A percentile compares a stretch with the other conserved stretches of the same genome.
These are phyloP conservation scores for Rhipidocladum racemiflorum DNA, from an alignment of 176 grass and related monocot species.

Conservation along the genomic window DNA sequence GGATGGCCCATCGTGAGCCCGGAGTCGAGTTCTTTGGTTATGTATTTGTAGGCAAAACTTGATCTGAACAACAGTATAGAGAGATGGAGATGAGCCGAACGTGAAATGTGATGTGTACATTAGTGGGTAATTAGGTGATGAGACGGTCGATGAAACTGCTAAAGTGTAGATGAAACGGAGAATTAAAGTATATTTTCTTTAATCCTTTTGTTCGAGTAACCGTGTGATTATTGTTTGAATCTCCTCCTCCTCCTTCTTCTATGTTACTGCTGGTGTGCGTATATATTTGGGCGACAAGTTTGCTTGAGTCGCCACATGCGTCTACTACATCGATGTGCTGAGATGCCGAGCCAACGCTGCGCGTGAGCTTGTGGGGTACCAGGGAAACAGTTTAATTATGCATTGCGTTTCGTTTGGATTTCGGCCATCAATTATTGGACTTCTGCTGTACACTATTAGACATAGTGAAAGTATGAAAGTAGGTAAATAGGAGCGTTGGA, in stretches of 20 bases:
- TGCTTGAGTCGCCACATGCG: background rate
- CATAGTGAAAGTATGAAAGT: too few species aligned
- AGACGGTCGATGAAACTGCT: background rate
- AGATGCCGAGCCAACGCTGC: background rate
- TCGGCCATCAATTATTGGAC: background rate
- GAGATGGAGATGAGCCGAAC: background rate
- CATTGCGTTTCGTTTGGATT: background rate
- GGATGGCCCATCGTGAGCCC: background rate
- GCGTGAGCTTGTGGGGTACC: background rate
- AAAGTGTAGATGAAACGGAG: slow-evolving; percentile 10
- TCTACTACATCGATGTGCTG: background rate
- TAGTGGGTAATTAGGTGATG: background rate
- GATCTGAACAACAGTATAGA: background rate
- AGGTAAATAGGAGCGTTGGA: too few species aligned
- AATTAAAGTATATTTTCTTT: too few species aligned
- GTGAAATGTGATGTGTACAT: background rate
- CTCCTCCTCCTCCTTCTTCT: too few species aligned
- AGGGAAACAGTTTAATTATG: background rate
- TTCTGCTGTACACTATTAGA: background rate
- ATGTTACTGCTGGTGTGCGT: background rate
- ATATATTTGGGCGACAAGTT: background rate
- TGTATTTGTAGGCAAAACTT: background rate
- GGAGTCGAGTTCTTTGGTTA: background rate
- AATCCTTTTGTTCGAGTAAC: too few species aligned
- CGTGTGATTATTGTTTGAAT: too few species aligned